These are phyloP conservation scores for Lentinula edodes DNA, from an alignment of 768 basidiomycete species.

Conservation along the genomic window DNA sequence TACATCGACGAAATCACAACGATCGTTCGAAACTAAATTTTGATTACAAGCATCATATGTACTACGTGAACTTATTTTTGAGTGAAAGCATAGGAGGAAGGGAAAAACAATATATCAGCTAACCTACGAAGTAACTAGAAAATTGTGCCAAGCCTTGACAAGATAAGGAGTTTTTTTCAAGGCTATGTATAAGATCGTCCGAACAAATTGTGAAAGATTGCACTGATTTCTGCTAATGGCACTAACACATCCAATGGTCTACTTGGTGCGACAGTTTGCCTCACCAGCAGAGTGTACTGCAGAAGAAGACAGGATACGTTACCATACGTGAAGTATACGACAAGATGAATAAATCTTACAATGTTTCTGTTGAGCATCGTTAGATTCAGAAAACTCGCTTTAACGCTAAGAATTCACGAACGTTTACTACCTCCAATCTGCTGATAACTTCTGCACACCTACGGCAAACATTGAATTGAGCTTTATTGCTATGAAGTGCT, in stretches of 20 bases:
- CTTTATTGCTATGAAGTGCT: constrained; percentile 79
- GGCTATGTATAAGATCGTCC: no score
- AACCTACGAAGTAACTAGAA: neutral
- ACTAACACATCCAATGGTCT: constrained; percentile 6
- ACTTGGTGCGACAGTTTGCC: constrained; percentile 58
- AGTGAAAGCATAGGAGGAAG: neutral
- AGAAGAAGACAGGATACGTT: constrained; percentile 18
- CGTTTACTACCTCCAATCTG: constrained; percentile 88
- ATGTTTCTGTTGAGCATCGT: constrained; percentile 51
- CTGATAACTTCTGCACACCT: constrained; percentile 96
- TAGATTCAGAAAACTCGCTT: constrained; percentile 14
- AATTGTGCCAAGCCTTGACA: neutral
- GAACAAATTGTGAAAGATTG: neutral
- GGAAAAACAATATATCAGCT: neutral
- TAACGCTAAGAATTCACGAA: constrained; percentile 20
- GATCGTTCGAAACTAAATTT: no score
- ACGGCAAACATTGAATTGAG: constrained; percentile 80
- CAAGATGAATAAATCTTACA: constrained; percentile 42
- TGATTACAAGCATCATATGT: no score
- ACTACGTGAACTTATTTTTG: neutral
- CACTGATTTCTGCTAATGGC: constrained; percentile 20
- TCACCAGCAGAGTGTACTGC: constrained; percentile 82
- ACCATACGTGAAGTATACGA: constrained; percentile 16
- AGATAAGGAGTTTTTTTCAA: neutral
- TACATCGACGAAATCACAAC: no score